Base-by-base conservation (phyloP, 805 yeast genomes). In the Wickerhamiella nectarea region DNA sequence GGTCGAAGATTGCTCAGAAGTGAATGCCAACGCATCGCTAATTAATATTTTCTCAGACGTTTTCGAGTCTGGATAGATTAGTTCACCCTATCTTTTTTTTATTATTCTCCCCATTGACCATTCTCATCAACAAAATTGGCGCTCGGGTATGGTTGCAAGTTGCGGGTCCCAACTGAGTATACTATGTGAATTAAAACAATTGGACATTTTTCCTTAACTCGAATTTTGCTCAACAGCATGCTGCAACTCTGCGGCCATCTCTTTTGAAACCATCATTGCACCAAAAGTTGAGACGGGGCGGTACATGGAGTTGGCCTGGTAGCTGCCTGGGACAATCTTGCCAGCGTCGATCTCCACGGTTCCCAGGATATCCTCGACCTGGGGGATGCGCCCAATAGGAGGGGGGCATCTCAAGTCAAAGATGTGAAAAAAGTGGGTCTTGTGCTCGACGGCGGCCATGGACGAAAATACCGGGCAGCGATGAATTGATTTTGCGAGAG, bases 331-430 rank as follows among this genome's bases (percentile, higher is more conserved):
- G 1, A 74, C 62, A 47, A 83, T 78, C 36, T 66, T 64, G 1
- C 83, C 81, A 2, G 66, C 55, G 49, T 71, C 71, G 2, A 82
- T 80, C 49, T 70, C 69, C 8, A 81, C 76, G 53, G 77, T 79
- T 1, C 93, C 94, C 41, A 75, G 65, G 1, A 76, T 74, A 51
- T 79, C 80, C 48, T 79, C 83, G 7, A 79, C 71, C 17, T 77
- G 80, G 1, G 89, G 84, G 11, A 70, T 71, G 50, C 91, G 66
- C 26, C 78, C 79, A 48, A 71, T 74, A 18, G 70, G 63, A 1
- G 89, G 85, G 1, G 74, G 68, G 38, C 69, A 72, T 46, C 91
- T 67, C 48, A 78, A 66, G 56, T 82, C 94, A 51, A 73, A 78
- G 36, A 83, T 71, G 6, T 86, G 84, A 78, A 80, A 73, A 57